Evolutionary conservation across 2,329 filamentous ascomycete species (phyloP), one percentile per base, ranked within the genome.

Genomic region (Gnomoniopsis sp.): DNA sequence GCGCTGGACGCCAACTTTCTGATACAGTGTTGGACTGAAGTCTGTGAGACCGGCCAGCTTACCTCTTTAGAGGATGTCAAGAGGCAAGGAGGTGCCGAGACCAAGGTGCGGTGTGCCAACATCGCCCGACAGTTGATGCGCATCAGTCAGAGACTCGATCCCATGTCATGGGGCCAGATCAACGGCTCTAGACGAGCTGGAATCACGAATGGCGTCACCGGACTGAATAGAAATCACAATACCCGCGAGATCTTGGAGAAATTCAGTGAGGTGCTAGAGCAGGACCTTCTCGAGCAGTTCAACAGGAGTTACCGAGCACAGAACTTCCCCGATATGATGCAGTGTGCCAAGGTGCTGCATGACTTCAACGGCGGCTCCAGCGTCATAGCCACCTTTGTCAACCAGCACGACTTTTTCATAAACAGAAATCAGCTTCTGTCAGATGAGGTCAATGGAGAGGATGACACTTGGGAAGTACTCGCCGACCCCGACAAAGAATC

Each of bases 341-440:
- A 98, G 71, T 99, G 95, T 71, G 91, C 96, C 56, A 90, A 90
- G 68, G 95, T 97, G 46, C 79, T 99, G 62, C 84, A 95, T 70
- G 95, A 98, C 74, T 99, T 99, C 80, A 96, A 93, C 72, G 92
- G 95, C 54, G 95, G 95, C 53, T 87, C 91, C 58, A 98, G 93
- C 71, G 95, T 98, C 60, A 96, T 97, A 73, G 93, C 91, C 15
- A 82, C 93, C 12, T 99, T 98, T 72, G 93, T 99, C 69, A 99
- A 99, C 70, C 95, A 99, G 72, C 96, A 99, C 75, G 92, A 96
- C 69, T 99, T 99, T 81, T 99, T 99, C 76, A 97, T 99, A 69
- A 95, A 98, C 70, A 84, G 93, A 26, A 95, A 92, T 65, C 93
- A 98, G 72, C 79, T 99, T 58, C 88, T 96, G 52, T 89, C 88